phyloP scores from a whole-genome alignment of 257 asterid species.

The Nicotiana attenuata region DNA sequence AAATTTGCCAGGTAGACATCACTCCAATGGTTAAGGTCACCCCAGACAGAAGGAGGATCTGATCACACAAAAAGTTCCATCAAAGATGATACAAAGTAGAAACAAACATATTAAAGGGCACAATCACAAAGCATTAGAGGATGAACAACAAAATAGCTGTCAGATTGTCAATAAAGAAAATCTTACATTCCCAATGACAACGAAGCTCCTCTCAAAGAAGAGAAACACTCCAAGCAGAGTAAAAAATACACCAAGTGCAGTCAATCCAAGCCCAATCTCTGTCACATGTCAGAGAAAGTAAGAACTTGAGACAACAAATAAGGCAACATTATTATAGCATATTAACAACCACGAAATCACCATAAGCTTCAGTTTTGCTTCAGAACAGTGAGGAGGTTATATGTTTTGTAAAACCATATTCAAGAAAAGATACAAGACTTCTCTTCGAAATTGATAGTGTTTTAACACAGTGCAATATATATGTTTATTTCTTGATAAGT shows the following conservation, averaged over 20 bases:
- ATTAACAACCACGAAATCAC: not conserved
- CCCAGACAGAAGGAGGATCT: slow-evolving; percentile 44
- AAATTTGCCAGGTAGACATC: slow-evolving; percentile 25
- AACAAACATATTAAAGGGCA: not conserved
- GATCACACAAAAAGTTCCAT: not conserved
- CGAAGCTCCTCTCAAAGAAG: slow-evolving; percentile 29
- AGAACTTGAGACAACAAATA: not conserved
- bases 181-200: slow-evolving; percentile 39
- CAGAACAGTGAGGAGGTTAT: not conserved
- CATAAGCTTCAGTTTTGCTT: not conserved
- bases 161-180: not conserved
- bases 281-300: not conserved
- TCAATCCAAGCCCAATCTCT: slow-evolving; percentile 43
- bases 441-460: too few relatives aligned
- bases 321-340: not conserved
- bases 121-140: not conserved
- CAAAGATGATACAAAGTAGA: not conserved
- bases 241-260: slow-evolving; percentile 28
- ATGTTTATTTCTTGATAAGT: not conserved
- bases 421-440: not conserved
- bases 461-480: not conserved
- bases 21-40: slow-evolving; percentile 29
- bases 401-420: not conserved
- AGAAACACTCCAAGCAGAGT: slow-evolving; percentile 24
- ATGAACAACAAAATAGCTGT: not conserved